These are phyloP conservation scores for Saturnispora quitensis DNA, from an alignment of 805 yeast genomes.

Conservation along the genomic window DNA sequence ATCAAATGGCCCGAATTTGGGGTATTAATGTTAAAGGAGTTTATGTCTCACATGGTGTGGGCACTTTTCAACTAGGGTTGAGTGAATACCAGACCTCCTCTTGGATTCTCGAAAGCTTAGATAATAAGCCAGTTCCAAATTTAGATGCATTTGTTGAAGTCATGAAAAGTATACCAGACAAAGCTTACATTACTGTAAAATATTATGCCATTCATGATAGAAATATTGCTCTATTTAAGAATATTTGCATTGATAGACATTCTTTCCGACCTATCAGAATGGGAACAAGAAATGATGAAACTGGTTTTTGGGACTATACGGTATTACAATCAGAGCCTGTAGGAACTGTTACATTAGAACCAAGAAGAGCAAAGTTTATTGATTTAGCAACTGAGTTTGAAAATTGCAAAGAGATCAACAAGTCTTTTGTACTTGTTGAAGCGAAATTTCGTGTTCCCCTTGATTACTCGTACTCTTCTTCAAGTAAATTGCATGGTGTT, in stretches of 20 bases:
- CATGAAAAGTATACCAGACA: constrained; percentile 70
- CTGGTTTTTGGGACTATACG: constrained; percentile 49
- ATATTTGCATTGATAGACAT: constrained; percentile 71
- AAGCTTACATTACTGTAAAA: constrained; percentile 56
- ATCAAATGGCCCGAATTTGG: constrained; percentile 79
- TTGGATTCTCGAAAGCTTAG: constrained; percentile 73
- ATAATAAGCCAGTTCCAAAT: constrained; percentile 62
- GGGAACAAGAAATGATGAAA: constrained; percentile 50
- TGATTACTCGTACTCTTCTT: constrained; percentile 62
- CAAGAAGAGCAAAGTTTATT: no score
- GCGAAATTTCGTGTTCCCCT: constrained; percentile 57
- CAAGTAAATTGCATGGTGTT: constrained; percentile 63
- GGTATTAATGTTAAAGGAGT: constrained; percentile 83
- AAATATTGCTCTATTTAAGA: constrained; percentile 61
- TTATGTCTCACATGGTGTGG: constrained; percentile 65
- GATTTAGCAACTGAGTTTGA: no score
- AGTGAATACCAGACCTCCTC: constrained; percentile 47
- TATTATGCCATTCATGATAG: constrained; percentile 74
- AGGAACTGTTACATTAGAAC: no score
- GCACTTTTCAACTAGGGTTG: constrained; percentile 55
- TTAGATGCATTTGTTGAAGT: constrained; percentile 70
- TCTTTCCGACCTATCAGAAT: constrained; percentile 67
- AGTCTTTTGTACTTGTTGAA: constrained; percentile 65
- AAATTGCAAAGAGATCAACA: constrained; percentile 28
- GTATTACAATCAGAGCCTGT: constrained; percentile 42